A percentile compares a stretch with the other conserved stretches of the same genome.
Conservation (phyloP, 176 grass and related monocot species). For the Triticum monococcum region DNA sequence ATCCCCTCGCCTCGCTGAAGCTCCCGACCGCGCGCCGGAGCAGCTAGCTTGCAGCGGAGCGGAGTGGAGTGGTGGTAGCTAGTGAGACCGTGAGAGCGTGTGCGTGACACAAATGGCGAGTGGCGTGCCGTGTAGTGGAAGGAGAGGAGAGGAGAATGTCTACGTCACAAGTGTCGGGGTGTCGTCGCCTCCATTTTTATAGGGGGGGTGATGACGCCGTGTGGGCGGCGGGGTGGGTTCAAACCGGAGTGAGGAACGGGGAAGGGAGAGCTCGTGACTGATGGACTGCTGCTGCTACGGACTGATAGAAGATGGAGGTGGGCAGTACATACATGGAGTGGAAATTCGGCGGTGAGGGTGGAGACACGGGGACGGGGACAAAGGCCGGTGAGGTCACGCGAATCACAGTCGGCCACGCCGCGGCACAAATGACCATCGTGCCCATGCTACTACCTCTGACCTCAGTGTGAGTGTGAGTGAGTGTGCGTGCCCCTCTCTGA, state of each 20-base stretch:
- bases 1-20: not conserved
- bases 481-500: not conserved
- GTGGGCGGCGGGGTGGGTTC: conserved; percentile 1
- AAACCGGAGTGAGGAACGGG: not conserved
- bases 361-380: not conserved
- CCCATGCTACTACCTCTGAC: not conserved
- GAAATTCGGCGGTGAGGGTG: not conserved
- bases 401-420: not conserved
- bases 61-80: not conserved
- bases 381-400: not conserved
- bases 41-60: not conserved
- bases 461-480: no score
- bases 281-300: not conserved
- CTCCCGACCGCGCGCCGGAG: not conserved
- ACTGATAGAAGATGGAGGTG: not conserved
- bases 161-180: not conserved
- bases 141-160: not conserved
- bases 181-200: not conserved
- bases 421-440: not conserved
- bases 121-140: not conserved
- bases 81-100: not conserved
- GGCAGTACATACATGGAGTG: not conserved
- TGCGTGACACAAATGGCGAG: not conserved
- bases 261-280: not conserved
- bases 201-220: not conserved